Evolutionary conservation across 2,329 filamentous ascomycete genomes (phyloP), one percentile per base, ranked within the genome.

Genomic region (Botrytis galanthina): DNA sequence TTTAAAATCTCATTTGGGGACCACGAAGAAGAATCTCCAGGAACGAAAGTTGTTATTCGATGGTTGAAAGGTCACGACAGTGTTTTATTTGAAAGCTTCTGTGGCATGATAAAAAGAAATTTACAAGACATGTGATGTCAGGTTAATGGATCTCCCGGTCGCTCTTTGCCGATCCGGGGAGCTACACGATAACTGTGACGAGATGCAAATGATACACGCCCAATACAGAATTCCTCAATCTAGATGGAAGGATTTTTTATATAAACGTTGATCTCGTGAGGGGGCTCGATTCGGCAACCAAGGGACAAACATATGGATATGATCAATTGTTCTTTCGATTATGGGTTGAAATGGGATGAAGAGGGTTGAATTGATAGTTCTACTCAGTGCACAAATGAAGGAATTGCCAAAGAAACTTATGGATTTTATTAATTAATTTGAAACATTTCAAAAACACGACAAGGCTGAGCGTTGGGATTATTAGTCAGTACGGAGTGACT

Each of bases 81-180:
- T 29, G 86, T 90, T 0, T 80, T 96, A 0, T 97, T 95, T 82
- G 93, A 97, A 83, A 98, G 95, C 80, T 94, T 99, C 75, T 92
- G 90, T 74, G 94, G 93, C 0, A 94, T 95, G 84, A 76, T 97
- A 62, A 92, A 90, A 81, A 84, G 87, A 51, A 72, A 60, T 37
- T 18, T 72, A 66, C 46, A 39, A 64, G 60, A 42, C n/a, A 42
- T 39, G 4, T 39, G 12, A 63, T 39, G 29, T 54, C 32, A 37
- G 32, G 7, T 35, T 46, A 18, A 62, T 37, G 10, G 7, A 59
- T 5, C 26, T 29, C 32, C 22, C 46, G 32, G 42, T 10, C 37
- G 29, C 35, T 44, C 9, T 22, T 22, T 46, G 35, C 26, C 35
- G 32, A 16, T 32, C 12, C 29, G 42, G 42, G 42, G 26, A 26